phyloP scores from a whole-genome alignment of 176 grass and related monocot genomes.

The Aegilops tauschii region DNA sequence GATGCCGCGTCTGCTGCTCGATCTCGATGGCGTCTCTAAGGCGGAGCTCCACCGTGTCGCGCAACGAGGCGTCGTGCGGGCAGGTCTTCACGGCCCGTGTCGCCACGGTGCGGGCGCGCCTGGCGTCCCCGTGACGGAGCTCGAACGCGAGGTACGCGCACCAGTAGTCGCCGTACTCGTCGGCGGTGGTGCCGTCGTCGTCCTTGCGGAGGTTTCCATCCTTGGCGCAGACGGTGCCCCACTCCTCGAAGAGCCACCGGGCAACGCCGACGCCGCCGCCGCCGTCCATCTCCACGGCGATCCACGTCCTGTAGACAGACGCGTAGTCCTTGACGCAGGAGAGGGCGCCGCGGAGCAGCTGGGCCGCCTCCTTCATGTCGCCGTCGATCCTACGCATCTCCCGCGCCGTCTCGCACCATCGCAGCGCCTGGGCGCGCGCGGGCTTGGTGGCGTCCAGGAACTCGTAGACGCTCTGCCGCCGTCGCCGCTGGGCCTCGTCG shows the following conservation, averaged over 20 bases:
- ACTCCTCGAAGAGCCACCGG: not conserved
- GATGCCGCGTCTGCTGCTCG: not conserved
- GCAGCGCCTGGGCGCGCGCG: not conserved
- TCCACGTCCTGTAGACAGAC: constrained; percentile 1
- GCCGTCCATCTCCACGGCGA: not conserved
- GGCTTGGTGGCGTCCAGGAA: not conserved
- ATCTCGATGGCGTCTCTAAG: not conserved
- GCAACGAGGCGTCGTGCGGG: not conserved
- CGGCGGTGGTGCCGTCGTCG: not conserved
- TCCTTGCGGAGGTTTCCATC: not conserved
- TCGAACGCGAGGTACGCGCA: constrained; percentile 6
- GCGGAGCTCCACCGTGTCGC: not conserved
- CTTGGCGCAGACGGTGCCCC: not conserved
- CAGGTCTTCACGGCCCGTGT: not conserved
- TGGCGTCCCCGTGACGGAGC: not conserved
- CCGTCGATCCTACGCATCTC: not conserved
- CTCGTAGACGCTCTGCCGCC: not conserved
- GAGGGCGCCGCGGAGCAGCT: not conserved
- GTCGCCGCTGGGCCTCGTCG: not conserved
- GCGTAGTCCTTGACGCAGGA: not conserved
- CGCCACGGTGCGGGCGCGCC: not conserved
- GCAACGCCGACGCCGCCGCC: not conserved
- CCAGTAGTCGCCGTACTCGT: constrained; percentile 6
- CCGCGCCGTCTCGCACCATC: not conserved
- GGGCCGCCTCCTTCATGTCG: not conserved